These are phyloP conservation scores for Spergularia marina DNA, from an alignment of 148 eudicot species.

Conservation along the genomic window DNA sequence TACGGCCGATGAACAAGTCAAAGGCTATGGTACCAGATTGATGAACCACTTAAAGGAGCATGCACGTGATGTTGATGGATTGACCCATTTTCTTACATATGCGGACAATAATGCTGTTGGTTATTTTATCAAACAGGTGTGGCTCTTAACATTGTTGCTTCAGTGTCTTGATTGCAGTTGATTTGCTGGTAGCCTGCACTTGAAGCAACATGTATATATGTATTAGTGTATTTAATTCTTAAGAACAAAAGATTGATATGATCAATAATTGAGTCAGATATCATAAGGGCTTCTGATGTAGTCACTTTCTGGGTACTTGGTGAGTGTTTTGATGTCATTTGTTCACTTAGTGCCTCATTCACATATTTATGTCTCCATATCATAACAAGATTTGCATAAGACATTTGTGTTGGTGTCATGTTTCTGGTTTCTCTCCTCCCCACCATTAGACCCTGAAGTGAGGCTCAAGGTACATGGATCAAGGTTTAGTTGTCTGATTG, in stretches of 20 bases:
- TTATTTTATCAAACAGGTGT: constrained; percentile 92
- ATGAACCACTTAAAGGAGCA: constrained; percentile 97
- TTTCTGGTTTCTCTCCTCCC: not conserved
- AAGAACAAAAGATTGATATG: not conserved
- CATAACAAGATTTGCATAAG: not conserved
- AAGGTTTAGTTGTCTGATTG: not conserved
- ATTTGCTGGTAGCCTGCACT: not conserved
- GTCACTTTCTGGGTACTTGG: not conserved
- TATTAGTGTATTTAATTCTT: not conserved
- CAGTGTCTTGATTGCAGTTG: not conserved
- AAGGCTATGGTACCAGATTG: constrained; percentile 96
- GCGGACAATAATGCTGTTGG: constrained; percentile 99
- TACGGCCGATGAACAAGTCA: constrained; percentile 95
- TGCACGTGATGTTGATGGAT: constrained; percentile 93
- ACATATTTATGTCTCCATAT: not conserved
- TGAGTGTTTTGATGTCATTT: not conserved
- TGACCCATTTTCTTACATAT: constrained; percentile 94
- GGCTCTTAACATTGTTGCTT: not conserved
- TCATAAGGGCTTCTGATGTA: not conserved
- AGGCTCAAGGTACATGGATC: not conserved
- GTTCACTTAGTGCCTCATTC: not conserved
- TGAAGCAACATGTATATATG: too few species aligned
- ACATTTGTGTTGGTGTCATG: not conserved
- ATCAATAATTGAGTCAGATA: not conserved
- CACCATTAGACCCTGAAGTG: not conserved